Evolutionary conservation across 2,329 filamentous ascomycete genomes (phyloP).

Genomic region (Epichloe glyceriae): DNA sequence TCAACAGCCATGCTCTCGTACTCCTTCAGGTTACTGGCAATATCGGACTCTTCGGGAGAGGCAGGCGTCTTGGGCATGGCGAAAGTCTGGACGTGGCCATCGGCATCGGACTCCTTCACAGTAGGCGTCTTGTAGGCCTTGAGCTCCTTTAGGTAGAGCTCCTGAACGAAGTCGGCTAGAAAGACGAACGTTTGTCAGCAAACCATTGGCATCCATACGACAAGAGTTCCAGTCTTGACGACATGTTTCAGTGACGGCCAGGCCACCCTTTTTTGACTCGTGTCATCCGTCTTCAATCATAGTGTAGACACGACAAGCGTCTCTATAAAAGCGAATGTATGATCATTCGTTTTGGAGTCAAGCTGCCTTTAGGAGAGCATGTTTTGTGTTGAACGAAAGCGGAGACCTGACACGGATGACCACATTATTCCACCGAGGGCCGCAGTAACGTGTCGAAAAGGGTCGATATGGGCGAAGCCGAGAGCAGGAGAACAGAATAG

Average conservation of each 20-base stretch:
- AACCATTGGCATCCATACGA: too few species aligned
- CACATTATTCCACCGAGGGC: not conserved
- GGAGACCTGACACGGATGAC: not conserved
- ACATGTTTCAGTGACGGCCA: too few species aligned
- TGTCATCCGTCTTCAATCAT: not conserved
- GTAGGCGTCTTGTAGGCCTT: conserved; percentile 83
- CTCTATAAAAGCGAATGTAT: not conserved
- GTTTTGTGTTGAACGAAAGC: not conserved
- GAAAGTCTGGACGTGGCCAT: conserved; percentile 88
- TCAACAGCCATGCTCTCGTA: conserved; percentile 94
- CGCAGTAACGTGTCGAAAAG: not conserved
- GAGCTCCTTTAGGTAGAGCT: conserved; percentile 93
- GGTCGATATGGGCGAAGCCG: not conserved
- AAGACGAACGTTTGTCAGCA: not conserved
- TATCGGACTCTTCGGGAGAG: conserved; percentile 88
- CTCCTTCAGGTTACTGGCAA: conserved; percentile 80
- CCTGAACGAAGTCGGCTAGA: conserved; percentile 90
- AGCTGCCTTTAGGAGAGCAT: not conserved
- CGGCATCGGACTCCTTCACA: conserved; percentile 74
- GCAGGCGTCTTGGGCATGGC: conserved; percentile 62
- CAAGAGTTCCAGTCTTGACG: too few species aligned
- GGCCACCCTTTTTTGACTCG: not conserved
- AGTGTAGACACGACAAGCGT: not conserved
- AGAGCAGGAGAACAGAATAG: not conserved
- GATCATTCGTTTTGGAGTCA: not conserved